Conservation (phyloP, 768 basidiomycete genomes). For the Exsudoporus frostii region DNA sequence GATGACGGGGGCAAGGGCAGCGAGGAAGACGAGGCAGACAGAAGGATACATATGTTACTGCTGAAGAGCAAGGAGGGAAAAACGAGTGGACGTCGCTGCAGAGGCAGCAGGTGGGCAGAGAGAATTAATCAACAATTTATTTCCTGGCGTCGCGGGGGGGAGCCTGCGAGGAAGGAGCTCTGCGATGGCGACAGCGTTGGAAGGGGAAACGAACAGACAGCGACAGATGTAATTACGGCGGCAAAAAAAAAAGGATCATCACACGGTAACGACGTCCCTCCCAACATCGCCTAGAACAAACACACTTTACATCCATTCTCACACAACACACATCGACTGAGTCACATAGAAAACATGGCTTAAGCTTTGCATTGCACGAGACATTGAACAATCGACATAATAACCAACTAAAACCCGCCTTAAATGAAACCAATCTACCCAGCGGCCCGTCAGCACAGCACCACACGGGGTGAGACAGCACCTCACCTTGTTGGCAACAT, state of each 20-base stretch:
- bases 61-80: constrained; percentile 29
- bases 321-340: background rate
- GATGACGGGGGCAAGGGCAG: constrained; percentile 24
- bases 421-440: constrained; percentile 94
- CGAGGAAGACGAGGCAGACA: constrained; percentile 26
- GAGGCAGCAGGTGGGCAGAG: background rate
- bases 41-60: constrained; percentile 31
- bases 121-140: constrained; percentile 3
- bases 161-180: constrained; percentile 3
- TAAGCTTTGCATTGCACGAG: constrained; percentile 8
- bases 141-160: constrained; percentile 13
- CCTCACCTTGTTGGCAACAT: constrained; percentile 93
- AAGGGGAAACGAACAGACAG: constrained; percentile 1
- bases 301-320: background rate
- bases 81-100: constrained; percentile 41
- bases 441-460: constrained; percentile 1
- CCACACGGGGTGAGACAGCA: background rate
- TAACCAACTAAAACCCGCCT: constrained; percentile 15
- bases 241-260: constrained; percentile 7
- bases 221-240: background rate
- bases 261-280: background rate
- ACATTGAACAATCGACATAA: background rate
- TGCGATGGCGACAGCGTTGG: constrained; percentile 19
- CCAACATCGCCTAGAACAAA: background rate
- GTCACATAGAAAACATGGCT: background rate